A percentile compares a stretch with the other conserved stretches of the same genome.
phyloP scores from a whole-genome alignment of 2,329 filamentous ascomycete genomes.

The Epichloe scottii region DNA sequence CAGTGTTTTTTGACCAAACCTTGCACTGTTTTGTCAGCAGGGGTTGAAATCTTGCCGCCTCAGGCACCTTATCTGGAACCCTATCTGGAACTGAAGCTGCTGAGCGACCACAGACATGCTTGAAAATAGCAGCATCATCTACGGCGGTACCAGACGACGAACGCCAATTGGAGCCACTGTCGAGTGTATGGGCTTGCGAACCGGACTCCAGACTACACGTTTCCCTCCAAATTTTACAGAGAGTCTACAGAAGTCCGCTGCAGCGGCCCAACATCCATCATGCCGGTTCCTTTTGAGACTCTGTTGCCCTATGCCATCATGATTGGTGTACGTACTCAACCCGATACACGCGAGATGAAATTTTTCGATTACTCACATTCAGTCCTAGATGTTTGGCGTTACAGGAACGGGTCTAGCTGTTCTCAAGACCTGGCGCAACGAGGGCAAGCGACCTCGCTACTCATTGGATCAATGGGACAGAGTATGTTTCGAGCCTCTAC shows the following conservation, averaged over 20 bases:
- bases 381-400: constrained; percentile 48
- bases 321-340: constrained; percentile 35
- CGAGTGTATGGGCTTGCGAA: background rate
- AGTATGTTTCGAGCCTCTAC: constrained; percentile 26
- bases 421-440: constrained; percentile 45
- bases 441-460: constrained; percentile 47
- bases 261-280: constrained; percentile 23
- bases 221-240: background rate
- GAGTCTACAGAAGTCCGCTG: constrained; percentile 15
- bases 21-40: constrained; percentile 5
- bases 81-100: background rate
- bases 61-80: constrained; percentile 11
- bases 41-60: constrained; percentile 8
- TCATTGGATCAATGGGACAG: constrained; percentile 51
- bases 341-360: constrained; percentile 3
- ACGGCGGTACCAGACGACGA: background rate
- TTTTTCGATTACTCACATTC: background rate
- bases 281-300: constrained; percentile 53
- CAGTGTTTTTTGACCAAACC: background rate
- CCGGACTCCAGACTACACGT: background rate
- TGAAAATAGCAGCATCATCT: background rate
- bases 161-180: constrained; percentile 2
- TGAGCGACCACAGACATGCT: background rate
- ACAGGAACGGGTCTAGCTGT: constrained; percentile 45
- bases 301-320: constrained; percentile 55